These are phyloP conservation scores for Psilocybe cyanescens DNA, from an alignment of 768 basidiomycete species.

Conservation along the genomic window DNA sequence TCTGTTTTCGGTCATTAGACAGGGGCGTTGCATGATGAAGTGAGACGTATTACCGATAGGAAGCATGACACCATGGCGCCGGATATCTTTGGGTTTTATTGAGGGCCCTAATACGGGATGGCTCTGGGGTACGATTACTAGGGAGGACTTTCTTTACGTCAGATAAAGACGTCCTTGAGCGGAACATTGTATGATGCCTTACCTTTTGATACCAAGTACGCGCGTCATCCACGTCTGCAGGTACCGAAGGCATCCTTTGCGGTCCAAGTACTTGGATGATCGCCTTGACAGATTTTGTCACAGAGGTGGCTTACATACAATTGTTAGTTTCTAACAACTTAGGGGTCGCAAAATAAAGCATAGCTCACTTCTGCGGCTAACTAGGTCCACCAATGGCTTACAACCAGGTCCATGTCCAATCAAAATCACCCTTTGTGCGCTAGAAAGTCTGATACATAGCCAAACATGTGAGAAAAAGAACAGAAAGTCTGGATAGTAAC, in stretches of 20 bases:
- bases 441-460: conserved; percentile 58
- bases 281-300: conserved; percentile 63
- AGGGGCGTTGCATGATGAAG: background rate
- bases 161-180: background rate
- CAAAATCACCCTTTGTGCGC: conserved; percentile 73
- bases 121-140: conserved; percentile 67
- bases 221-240: conserved; percentile 58
- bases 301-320: conserved; percentile 9
- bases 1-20: conserved; percentile 39
- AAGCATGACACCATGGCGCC: conserved; percentile 67
- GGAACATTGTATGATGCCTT: conserved; percentile 13
- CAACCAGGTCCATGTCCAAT: conserved; percentile 91
- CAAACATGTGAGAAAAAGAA: background rate
- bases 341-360: background rate
- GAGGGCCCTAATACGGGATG: conserved; percentile 57
- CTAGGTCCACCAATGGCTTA: conserved; percentile 71
- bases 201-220: conserved; percentile 79
- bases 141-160: conserved; percentile 57
- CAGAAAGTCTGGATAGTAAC: conserved; percentile 24
- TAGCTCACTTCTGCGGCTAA: conserved; percentile 68
- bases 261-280: conserved; percentile 82
- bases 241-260: conserved; percentile 54
- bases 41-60: conserved; percentile 53
- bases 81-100: conserved; percentile 46
- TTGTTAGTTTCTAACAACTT: background rate